Percentiles rank a stretch among this genome's conserved stretches.
phyloP scores from a whole-genome alignment of 2,329 filamentous ascomycete genomes.

The Clonostachys rosea region DNA sequence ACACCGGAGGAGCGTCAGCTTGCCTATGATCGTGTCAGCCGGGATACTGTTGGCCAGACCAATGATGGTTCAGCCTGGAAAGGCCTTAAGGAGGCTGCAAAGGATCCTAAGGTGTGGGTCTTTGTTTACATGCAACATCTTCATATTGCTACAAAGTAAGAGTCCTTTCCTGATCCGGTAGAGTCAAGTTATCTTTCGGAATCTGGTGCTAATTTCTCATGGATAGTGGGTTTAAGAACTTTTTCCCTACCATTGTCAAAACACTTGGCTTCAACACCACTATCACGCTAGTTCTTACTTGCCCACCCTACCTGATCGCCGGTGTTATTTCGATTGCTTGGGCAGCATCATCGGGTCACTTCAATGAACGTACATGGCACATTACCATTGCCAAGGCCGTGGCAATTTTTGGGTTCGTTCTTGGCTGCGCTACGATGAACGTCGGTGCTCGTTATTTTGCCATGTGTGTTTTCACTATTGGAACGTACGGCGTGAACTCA shows the following conservation, averaged over 20 bases:
- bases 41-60: constrained; percentile 38
- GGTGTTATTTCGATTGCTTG: constrained; percentile 12
- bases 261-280: constrained; percentile 31
- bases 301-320: constrained; percentile 17
- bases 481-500: constrained; percentile 23
- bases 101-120: constrained; percentile 41
- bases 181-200: too few species aligned
- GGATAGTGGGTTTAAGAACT: constrained; percentile 37
- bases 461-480: constrained; percentile 19
- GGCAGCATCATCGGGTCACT: constrained; percentile 32
- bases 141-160: constrained; percentile 35
- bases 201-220: too few species aligned
- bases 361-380: constrained; percentile 43
- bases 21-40: constrained; percentile 32
- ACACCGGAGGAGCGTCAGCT: constrained; percentile 36
- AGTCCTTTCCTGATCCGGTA: too few species aligned
- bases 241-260: constrained; percentile 8
- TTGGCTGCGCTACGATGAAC: constrained; percentile 20
- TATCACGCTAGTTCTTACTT: constrained; percentile 36
- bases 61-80: constrained; percentile 30
- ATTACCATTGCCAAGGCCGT: constrained; percentile 31
- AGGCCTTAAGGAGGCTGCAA: constrained; percentile 36
- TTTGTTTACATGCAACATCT: constrained; percentile 46
- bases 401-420: constrained; percentile 18
- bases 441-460: constrained; percentile 16